Evolutionary conservation across 768 basidiomycete species (phyloP).

Genomic region (Suillus variegatus): DNA sequence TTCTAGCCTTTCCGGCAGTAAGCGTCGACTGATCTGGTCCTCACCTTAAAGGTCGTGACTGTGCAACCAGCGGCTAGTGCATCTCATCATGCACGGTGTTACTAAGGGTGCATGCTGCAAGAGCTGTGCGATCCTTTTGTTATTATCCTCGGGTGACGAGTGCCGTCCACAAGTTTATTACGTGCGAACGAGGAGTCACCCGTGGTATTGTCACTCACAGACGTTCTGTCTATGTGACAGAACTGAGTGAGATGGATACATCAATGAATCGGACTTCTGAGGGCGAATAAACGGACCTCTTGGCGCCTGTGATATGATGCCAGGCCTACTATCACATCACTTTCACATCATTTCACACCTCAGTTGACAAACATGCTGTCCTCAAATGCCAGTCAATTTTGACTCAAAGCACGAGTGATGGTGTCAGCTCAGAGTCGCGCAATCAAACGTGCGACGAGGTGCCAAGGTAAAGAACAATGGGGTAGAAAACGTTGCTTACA

Average conservation of each 20-base stretch:
- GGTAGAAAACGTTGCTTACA: not conserved
- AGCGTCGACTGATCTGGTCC: not conserved
- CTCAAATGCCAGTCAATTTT: no score
- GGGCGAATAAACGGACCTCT: conserved; percentile 2
- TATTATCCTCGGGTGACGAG: not conserved
- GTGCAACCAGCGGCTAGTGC: not conserved
- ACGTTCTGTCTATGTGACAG: not conserved
- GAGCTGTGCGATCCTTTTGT: not conserved
- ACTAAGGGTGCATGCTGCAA: not conserved
- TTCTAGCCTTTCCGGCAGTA: not conserved
- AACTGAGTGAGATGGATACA: not conserved
- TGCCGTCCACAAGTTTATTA: not conserved
- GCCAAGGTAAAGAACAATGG: not conserved
- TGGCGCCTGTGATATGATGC: not conserved
- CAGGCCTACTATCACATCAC: not conserved
- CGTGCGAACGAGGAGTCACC: not conserved
- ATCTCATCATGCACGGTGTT: not conserved
- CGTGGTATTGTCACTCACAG: not conserved
- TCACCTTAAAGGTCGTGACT: not conserved
- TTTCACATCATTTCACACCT: not conserved
- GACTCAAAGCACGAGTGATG: not conserved
- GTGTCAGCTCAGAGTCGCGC: conserved; percentile 3
- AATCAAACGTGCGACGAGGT: conserved; percentile 18
- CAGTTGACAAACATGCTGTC: not conserved
- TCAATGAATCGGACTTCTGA: not conserved